These are phyloP conservation scores for Fusarium clavum DNA, from an alignment of 2,329 filamentous ascomycete genomes.

Conservation along the genomic window DNA sequence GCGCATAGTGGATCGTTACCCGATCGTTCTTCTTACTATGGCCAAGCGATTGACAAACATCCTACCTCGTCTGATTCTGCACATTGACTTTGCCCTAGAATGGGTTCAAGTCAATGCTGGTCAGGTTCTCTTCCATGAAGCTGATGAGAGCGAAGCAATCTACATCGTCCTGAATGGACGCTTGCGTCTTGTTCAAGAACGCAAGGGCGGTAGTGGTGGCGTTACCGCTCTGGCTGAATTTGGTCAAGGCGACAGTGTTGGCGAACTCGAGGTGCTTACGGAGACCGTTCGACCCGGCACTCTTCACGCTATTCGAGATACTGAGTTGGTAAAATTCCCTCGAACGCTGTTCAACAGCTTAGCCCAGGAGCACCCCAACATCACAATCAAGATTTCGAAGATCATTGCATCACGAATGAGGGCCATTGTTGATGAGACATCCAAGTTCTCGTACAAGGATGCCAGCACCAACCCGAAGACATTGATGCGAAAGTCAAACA, in stretches of 20 bases:
- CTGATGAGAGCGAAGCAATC: slow-evolving; percentile 96
- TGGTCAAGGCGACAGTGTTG: slow-evolving; percentile 96
- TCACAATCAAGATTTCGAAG: slow-evolving; percentile 99
- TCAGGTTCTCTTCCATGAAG: slow-evolving; percentile 92
- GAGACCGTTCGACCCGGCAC: slow-evolving; percentile 92
- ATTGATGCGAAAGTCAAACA: slow-evolving; percentile 79
- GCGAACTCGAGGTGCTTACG: slow-evolving; percentile 95
- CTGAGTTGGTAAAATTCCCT: slow-evolving; percentile 95
- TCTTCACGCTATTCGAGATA: slow-evolving; percentile 94
- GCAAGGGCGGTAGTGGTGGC: slow-evolving; percentile 81
- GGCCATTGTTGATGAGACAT: slow-evolving; percentile 83
- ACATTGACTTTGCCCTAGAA: slow-evolving; percentile 98
- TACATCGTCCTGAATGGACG: slow-evolving; percentile 97
- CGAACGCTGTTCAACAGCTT: slow-evolving; percentile 97
- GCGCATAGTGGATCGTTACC: slow-evolving; percentile 91
- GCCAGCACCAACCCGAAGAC: slow-evolving; percentile 65
- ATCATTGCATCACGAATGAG: slow-evolving; percentile 97
- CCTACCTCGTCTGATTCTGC: slow-evolving; percentile 87
- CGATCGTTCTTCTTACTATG: slow-evolving; percentile 93
- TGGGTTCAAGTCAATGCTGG: slow-evolving; percentile 98
- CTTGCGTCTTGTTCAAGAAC: slow-evolving; percentile 84
- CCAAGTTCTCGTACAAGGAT: slow-evolving; percentile 74
- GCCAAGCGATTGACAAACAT: slow-evolving; percentile 93
- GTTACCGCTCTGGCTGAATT: slow-evolving; percentile 92
- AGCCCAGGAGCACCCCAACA: slow-evolving; percentile 95